Evolutionary conservation across 2,329 filamentous ascomycete genomes (phyloP).

Genomic region (Neofusicoccum sp.): DNA sequence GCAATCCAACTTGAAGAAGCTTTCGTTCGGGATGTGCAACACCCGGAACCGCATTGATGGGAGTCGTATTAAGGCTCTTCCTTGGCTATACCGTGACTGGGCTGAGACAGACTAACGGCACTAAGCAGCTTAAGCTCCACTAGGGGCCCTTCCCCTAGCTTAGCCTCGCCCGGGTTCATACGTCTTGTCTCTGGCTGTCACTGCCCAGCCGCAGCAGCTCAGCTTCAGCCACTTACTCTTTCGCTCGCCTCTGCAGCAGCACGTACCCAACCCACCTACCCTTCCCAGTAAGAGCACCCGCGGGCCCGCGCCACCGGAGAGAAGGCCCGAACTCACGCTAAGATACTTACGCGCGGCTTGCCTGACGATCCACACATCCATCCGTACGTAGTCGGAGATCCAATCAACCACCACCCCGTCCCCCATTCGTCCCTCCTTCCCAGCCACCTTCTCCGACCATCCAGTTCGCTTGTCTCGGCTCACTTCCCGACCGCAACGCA

Average conservation of each 20-base stretch:
- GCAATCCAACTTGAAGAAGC: neutral
- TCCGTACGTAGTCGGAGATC: too few species aligned
- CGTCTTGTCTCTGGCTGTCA: neutral
- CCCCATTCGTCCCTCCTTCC: too few species aligned
- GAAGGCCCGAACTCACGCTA: neutral
- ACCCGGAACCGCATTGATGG: conserved; percentile 16
- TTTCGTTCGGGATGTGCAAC: neutral
- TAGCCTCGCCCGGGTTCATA: neutral
- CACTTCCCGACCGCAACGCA: too few species aligned
- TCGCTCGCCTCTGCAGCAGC: neutral
- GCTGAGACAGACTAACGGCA: conserved; percentile 19
- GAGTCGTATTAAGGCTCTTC: neutral
- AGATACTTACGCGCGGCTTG: neutral
- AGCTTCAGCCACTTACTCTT: neutral
- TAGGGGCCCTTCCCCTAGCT: neutral
- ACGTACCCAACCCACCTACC: neutral
- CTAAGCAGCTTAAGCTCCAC: conserved; percentile 1
- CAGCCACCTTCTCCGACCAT: too few species aligned
- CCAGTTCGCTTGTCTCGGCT: too few species aligned
- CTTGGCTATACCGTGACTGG: conserved; percentile 9
- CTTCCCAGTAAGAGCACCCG: conserved; percentile 11
- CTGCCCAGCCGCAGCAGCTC: neutral
- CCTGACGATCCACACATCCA: neutral
- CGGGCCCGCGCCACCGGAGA: neutral
- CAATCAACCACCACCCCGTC: too few species aligned